phyloP scores from a whole-genome alignment of 345 rosid species.

The Cardamine resedifolia region DNA sequence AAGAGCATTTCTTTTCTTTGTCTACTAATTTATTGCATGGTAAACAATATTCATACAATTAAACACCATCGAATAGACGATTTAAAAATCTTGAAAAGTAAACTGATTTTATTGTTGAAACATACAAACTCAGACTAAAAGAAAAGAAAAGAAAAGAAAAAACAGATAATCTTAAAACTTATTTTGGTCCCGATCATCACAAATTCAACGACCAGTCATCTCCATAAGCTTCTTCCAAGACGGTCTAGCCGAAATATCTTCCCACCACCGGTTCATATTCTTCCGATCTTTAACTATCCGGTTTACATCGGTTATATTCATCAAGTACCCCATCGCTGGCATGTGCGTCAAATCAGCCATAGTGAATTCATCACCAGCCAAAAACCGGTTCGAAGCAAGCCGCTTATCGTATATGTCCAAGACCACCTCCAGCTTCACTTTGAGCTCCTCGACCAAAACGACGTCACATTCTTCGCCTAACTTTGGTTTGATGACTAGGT shows the following conservation, averaged over 20 bases:
- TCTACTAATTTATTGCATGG: not conserved
- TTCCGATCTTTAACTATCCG: conserved; percentile 50
- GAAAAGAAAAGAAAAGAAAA: not conserved
- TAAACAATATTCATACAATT: no score
- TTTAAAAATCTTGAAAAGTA: not conserved
- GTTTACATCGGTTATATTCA: conserved; percentile 44
- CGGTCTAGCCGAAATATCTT: conserved; percentile 59
- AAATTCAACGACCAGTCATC: conserved; percentile 37
- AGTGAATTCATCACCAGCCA: conserved; percentile 76
- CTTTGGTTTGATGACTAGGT: conserved; percentile 54
- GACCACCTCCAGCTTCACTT: conserved; percentile 62
- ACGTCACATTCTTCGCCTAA: conserved; percentile 58
- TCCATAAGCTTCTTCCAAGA: conserved; percentile 71
- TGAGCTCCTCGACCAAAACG: conserved; percentile 39
- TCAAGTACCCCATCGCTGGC: conserved; percentile 55
- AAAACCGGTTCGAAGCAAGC: conserved; percentile 49
- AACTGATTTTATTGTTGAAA: not conserved
- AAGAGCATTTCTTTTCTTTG: no score
- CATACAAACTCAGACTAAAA: not conserved
- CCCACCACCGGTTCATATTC: conserved; percentile 74
- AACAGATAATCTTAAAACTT: not conserved
- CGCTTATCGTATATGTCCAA: conserved; percentile 64
- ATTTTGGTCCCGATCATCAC: not conserved
- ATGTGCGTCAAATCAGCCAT: conserved; percentile 76
- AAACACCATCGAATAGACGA: not conserved